Base-by-base conservation (phyloP, 2,329 filamentous ascomycete species). In the Fusarium miscanthi region DNA sequence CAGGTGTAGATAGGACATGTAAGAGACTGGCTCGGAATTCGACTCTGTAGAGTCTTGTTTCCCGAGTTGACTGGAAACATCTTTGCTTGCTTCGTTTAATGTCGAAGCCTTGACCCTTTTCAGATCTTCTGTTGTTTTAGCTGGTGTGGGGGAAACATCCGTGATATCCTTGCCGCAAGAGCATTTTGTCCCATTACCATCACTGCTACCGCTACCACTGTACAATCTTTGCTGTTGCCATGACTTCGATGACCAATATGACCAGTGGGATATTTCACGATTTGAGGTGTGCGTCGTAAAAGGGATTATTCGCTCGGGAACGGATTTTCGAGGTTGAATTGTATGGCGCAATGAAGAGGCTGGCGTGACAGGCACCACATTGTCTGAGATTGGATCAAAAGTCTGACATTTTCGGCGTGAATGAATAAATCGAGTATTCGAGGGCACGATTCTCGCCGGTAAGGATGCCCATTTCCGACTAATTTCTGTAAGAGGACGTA, bases 1-100 rank as follows among this genome's bases (percentile, higher is more conserved):
- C 63, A 90, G 80, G 77, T 90, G 87, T 13, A 90, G 77, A 73
- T 91, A 91, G 38, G 87, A 89, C 76, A 90, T 81, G 33, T 88
- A 87, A 48, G 84, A 80, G 48, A 88, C 82, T 7, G 86, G 84
- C 69, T 87, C 84, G 25, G 75, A 61, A 38, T 79, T 76, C 16
- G 48, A 45, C 21, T 72, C 67, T 37, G 62, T 27, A n/a, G 40
- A 48, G 30, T 35, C 43, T n/a, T 72, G 31, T 21, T 73, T 70
- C 17, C 58, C 66, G 41, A 25, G 40, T 33, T 59, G 37, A 21
- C 63, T 75, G 33, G 63, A 35, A 27, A 48, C 56, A 61, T 64
- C 58, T 40, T 71, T 66, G 35, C 51, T 35, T 19, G 61, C 33
- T 58, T 75, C 68, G 27, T 64, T 67, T 31, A 66, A 19, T 35